Percentiles rank a stretch among this genome's conserved stretches.
phyloP scores from a whole-genome alignment of 345 rosid species.

The Noccaea bulbosa region DNA sequence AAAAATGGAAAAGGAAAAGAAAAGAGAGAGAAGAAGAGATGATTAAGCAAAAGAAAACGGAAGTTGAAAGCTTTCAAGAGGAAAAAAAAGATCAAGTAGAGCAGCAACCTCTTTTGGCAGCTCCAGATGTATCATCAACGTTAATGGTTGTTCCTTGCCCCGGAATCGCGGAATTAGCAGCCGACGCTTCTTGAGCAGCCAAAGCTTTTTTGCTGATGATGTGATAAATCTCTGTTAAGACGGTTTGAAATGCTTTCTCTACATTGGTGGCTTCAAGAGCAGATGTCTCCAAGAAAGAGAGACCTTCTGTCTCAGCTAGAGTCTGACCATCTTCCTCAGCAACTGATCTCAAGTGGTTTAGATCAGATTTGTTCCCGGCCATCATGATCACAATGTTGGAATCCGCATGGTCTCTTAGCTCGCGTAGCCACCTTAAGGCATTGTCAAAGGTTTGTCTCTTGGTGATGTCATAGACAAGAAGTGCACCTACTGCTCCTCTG shows the following conservation, averaged over 20 bases:
- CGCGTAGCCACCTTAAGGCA: conserved; percentile 70
- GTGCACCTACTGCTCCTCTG: conserved; percentile 78
- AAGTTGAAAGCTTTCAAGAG: conserved; percentile 1
- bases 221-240: conserved; percentile 64
- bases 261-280: conserved; percentile 72
- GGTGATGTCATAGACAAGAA: conserved; percentile 77
- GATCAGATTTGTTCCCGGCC: conserved; percentile 73
- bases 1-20: conserved; percentile 21
- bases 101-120: conserved; percentile 58
- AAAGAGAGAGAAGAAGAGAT: conserved; percentile 6
- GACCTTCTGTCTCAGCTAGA: conserved; percentile 70
- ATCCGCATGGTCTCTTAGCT: conserved; percentile 72
- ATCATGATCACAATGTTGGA: conserved; percentile 79
- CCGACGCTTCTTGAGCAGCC: conserved; percentile 66
- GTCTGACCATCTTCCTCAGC: conserved; percentile 56
- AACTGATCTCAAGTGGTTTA: conserved; percentile 70
- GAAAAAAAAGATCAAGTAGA: conserved; percentile 42
- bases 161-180: conserved; percentile 47
- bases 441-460: conserved; percentile 75
- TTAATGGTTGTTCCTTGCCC: conserved; percentile 73
- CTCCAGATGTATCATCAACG: conserved; percentile 57
- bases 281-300: conserved; percentile 73
- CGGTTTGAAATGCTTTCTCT: conserved; percentile 69
- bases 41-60: conserved; percentile 15
- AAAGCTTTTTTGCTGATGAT: conserved; percentile 73